Evolutionary conservation across 2,329 filamentous ascomycete species (phyloP).

Genomic region (Colletotrichum chrysophilum): DNA sequence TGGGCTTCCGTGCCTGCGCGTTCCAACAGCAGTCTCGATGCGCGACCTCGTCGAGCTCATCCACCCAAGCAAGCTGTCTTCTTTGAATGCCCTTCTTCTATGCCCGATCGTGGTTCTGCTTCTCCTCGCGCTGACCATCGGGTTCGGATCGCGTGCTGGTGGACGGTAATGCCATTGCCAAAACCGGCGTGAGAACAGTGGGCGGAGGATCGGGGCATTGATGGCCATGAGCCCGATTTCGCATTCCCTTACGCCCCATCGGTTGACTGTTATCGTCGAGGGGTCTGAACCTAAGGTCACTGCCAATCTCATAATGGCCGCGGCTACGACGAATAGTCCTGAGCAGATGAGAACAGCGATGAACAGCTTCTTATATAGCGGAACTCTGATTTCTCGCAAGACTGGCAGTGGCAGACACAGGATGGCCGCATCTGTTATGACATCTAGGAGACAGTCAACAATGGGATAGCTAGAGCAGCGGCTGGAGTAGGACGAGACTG

Average conservation of each 20-base stretch:
- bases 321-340: conserved; percentile 7
- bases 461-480: neutral
- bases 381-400: neutral
- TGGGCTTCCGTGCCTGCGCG: neutral
- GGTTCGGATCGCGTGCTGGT: neutral
- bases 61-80: neutral
- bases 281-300: conserved; percentile 10
- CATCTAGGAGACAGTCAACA: neutral
- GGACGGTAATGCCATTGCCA: conserved; percentile 15
- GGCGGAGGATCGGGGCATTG: neutral
- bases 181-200: neutral
- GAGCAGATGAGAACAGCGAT: conserved; percentile 7
- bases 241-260: conserved; percentile 11
- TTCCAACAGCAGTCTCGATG: neutral
- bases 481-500: neutral
- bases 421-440: conserved; percentile 7
- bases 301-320: conserved; percentile 1
- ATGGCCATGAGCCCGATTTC: conserved; percentile 5
- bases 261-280: conserved; percentile 2
- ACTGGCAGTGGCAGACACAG: neutral
- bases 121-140: neutral
- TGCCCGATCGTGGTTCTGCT: neutral
- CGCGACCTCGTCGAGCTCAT: neutral
- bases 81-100: neutral
- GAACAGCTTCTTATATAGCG: conserved; percentile 1